phyloP scores from a whole-genome alignment of 345 rosid genomes.

The Heritiera fomes region DNA sequence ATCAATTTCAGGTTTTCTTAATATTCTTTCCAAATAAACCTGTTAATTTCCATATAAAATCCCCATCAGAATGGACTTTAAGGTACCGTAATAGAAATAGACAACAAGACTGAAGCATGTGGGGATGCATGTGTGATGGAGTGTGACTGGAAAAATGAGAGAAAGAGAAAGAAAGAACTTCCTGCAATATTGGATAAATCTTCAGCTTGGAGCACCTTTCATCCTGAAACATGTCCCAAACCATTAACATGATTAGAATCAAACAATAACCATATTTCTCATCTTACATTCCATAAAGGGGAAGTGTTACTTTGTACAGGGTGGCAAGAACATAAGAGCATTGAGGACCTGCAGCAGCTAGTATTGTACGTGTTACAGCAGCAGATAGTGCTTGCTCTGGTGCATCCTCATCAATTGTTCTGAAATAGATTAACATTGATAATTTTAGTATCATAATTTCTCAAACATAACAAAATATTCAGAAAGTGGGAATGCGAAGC shows the following conservation, averaged over 20 bases:
- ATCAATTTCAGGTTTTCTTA: constrained; percentile 94
- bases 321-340: constrained; percentile 94
- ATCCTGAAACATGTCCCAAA: constrained; percentile 58
- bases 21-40: constrained; percentile 94
- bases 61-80: neutral
- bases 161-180: constrained; percentile 46
- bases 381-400: constrained; percentile 90
- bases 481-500: neutral
- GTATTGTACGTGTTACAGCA: constrained; percentile 94
- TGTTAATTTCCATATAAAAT: constrained; percentile 33
- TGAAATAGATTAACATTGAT: neutral
- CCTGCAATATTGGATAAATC: constrained; percentile 86
- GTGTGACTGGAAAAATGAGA: neutral
- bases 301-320: constrained; percentile 65
- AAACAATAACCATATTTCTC: neutral
- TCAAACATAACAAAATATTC: neutral
- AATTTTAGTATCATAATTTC: neutral
- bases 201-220: constrained; percentile 94
- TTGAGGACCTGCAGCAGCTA: constrained; percentile 98
- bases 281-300: neutral
- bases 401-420: constrained; percentile 87
- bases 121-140: neutral
- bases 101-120: neutral
- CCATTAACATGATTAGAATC: constrained; percentile 16
- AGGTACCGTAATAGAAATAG: neutral